A percentile compares a stretch with the other conserved stretches of the same genome.
phyloP scores from a whole-genome alignment of 106 monocot species.

The Xerophyta viscosa region DNA sequence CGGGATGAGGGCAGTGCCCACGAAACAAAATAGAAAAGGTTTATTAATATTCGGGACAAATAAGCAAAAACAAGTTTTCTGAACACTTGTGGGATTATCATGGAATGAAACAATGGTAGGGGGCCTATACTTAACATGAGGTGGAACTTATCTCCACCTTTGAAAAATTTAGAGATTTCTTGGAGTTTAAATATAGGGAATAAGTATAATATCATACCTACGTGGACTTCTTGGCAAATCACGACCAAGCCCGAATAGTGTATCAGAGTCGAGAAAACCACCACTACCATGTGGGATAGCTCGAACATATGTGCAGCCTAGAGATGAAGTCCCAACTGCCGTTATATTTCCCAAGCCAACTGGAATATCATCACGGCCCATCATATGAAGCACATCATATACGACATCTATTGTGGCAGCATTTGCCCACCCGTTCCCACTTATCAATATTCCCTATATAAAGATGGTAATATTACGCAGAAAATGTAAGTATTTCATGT shows the following conservation, averaged over 20 bases:
- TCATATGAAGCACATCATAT: conserved; percentile 93
- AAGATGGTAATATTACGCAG: not conserved
- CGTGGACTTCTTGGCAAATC: conserved; percentile 73
- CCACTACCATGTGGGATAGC: conserved; percentile 79
- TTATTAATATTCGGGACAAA: too few relatives aligned
- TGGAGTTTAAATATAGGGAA: too few relatives aligned
- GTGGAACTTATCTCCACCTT: too few relatives aligned
- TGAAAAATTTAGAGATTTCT: too few relatives aligned
- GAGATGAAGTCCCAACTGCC: conserved; percentile 40
- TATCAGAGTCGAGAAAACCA: conserved; percentile 82
- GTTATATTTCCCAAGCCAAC: conserved; percentile 64
- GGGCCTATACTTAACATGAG: not conserved
- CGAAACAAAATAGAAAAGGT: too few relatives aligned
- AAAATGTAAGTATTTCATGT: not conserved
- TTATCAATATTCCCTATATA: conserved; percentile 68
- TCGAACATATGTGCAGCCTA: conserved; percentile 51
- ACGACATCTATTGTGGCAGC: conserved; percentile 76
- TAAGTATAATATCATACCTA: conserved; percentile 60
- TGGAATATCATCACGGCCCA: conserved; percentile 93
- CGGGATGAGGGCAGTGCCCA: too few relatives aligned
- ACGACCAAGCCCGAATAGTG: conserved; percentile 75
- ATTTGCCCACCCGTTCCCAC: conserved; percentile 84
- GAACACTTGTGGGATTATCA: too few relatives aligned
- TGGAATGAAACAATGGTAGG: too few relatives aligned
- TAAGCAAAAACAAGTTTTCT: too few relatives aligned